Conservation (phyloP, 306 rosid species). For the Pyrus communis region DNA sequence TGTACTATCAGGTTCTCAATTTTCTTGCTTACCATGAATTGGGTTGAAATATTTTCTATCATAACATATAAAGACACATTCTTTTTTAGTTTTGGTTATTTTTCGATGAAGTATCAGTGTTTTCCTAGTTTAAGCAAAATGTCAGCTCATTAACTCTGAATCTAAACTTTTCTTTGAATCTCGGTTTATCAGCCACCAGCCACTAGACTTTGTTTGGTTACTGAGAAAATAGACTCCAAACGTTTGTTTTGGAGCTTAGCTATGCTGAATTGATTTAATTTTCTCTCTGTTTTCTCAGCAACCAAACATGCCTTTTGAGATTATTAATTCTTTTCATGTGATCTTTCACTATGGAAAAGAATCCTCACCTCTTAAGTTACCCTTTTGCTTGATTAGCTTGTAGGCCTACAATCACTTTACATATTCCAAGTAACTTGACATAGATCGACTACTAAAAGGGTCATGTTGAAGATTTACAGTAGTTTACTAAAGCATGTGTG, state of each 20-base stretch:
- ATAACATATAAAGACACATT: neutral
- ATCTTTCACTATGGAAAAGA: neutral
- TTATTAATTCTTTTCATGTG: neutral
- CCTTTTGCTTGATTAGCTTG: neutral
- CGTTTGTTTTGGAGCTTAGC: too few relatives aligned
- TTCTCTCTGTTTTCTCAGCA: neutral
- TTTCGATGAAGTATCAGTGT: too few relatives aligned
- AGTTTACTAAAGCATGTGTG: too few relatives aligned
- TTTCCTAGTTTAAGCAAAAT: too few relatives aligned
- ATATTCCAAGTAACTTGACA: neutral
- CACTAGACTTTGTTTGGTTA: neutral
- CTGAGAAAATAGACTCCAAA: neutral
- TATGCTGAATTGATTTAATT: neutral
- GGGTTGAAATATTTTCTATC: neutral
- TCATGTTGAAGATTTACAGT: too few relatives aligned
- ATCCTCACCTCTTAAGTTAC: neutral
- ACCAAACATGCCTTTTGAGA: neutral
- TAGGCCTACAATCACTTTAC: neutral
- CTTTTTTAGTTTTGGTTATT: too few relatives aligned
- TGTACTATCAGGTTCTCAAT: slow-evolving; percentile 57
- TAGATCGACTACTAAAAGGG: too few relatives aligned
- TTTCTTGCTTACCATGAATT: neutral
- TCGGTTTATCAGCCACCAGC: neutral
- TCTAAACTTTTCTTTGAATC: neutral
- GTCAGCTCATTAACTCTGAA: neutral